Evolutionary conservation across 192 early-diverging fungal genomes (phyloP), one percentile per base, ranked within the genome.

Genomic region (Umbelopsis vinacea): DNA sequence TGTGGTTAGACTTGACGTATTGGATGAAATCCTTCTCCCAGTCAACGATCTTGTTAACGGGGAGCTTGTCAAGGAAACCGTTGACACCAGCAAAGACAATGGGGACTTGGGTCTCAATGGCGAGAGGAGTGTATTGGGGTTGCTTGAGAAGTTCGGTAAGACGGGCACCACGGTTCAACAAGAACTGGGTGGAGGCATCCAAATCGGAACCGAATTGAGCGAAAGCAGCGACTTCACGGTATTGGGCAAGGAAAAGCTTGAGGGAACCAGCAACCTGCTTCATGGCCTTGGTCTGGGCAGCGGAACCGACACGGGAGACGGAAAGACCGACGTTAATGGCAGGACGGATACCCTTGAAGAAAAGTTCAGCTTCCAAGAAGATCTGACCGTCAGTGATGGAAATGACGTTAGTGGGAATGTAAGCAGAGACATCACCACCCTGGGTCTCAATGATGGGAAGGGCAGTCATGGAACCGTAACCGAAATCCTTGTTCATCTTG

Each of bases 361-460:
- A 99, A 70, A 99, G 90, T 88, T 99, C 96, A 68, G 97, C 96
- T 88, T 99, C 97, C 89, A 99, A 91, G 93, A 99, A 99, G 75
- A 99, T 98, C 86, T 99, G 97, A 46, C 97, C 97, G 87, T 99
- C 97, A 71, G 97, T 99, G 79, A 99, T 99, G 85, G 97, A 99
- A 97, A 99, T 99, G 79, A 99, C 96, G 89, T 99, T 99, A 81
- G 97, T 99, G 73, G 97, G 97, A 90, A 99, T 99, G 89, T 99
- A 99, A 38, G 97, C 97, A 78, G 97, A 99, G 83, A 99, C 97
- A 94, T 98, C 97, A 86, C 97, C 97, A 91, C 97, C 97, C 88
- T 98, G 96, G 74, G 97, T 99, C 85, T 99, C 97, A 88, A 99
- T 98, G 79, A 99, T 95, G 83, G 97, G 97, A 69, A 99, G 91